Percentiles rank a stretch among this genome's conserved stretches.
phyloP scores from a whole-genome alignment of 2,329 filamentous ascomycete genomes.

The Dothiorella sarmentorum region DNA sequence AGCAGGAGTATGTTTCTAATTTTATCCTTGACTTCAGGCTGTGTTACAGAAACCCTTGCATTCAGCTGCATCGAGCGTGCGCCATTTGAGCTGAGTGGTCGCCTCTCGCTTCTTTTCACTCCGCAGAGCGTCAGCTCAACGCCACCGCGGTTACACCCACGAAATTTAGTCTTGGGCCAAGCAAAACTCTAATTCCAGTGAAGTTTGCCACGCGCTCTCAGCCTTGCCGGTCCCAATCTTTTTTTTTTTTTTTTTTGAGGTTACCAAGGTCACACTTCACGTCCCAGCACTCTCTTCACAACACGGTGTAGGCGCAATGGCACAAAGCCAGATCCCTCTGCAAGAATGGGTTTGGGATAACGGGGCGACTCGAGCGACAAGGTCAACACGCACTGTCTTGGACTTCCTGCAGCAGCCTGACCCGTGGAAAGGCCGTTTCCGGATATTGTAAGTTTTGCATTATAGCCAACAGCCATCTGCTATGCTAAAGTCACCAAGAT shows the following conservation, averaged over 20 bases:
- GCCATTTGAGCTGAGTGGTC: background rate
- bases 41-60: background rate
- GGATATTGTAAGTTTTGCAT: background rate
- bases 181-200: too few relatives aligned
- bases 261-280: too few relatives aligned
- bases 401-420: background rate
- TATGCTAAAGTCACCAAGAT: background rate
- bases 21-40: background rate
- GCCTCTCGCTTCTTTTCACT: background rate
- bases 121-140: background rate
- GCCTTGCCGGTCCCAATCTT: too few relatives aligned
- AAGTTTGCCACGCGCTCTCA: too few relatives aligned
- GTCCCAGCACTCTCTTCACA: too few relatives aligned
- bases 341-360: background rate
- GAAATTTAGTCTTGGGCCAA: background rate
- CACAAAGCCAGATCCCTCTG: background rate
- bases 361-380: background rate
- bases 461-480: background rate
- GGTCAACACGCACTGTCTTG: background rate
- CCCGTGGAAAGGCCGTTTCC: background rate
- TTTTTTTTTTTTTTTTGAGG: too few relatives aligned
- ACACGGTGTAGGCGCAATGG: background rate
- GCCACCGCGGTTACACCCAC: background rate
- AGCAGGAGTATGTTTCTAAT: background rate
- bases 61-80: constrained; percentile 1